Percentiles rank a stretch among this genome's conserved stretches.
Evolutionary conservation across 2,329 filamentous ascomycete species (phyloP).

Genomic region (Arthrinium puccinioides): DNA sequence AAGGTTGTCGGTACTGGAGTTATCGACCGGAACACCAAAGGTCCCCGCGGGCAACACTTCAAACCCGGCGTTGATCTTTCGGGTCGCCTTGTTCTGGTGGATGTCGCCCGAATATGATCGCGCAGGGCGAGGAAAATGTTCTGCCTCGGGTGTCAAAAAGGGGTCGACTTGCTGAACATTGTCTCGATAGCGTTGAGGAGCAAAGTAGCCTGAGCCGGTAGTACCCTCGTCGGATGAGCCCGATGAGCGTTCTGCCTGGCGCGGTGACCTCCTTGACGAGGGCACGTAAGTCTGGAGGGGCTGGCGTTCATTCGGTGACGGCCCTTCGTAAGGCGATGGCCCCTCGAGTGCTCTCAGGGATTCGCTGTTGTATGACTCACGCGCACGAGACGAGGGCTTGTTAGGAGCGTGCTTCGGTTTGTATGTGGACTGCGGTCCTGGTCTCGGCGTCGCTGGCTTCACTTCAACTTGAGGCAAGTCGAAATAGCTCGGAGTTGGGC

Average conservation of each 20-base stretch:
- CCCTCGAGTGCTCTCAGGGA: constrained; percentile 7
- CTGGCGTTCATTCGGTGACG: constrained; percentile 16
- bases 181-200: background rate
- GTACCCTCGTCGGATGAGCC: constrained; percentile 6
- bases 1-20: constrained; percentile 12
- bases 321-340: constrained; percentile 4
- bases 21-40: constrained; percentile 2
- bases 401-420: constrained; percentile 14
- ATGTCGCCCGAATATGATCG: constrained; percentile 19
- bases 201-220: constrained; percentile 1
- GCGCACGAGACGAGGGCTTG: constrained; percentile 6
- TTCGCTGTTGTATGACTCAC: constrained; percentile 9
- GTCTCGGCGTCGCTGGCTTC: constrained; percentile 5
- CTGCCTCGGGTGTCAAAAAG: background rate
- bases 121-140: constrained; percentile 7
- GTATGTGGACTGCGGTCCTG: constrained; percentile 12
- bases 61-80: constrained; percentile 21
- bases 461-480: constrained; percentile 10
- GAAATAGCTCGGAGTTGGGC: constrained; percentile 14
- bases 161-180: background rate
- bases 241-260: constrained; percentile 5
- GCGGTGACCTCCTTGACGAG: background rate
- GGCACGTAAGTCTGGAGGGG: constrained; percentile 17
- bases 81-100: constrained; percentile 14
- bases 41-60: constrained; percentile 23